Base-by-base conservation (phyloP, 768 basidiomycete genomes). In the Pluteus cervinus region DNA sequence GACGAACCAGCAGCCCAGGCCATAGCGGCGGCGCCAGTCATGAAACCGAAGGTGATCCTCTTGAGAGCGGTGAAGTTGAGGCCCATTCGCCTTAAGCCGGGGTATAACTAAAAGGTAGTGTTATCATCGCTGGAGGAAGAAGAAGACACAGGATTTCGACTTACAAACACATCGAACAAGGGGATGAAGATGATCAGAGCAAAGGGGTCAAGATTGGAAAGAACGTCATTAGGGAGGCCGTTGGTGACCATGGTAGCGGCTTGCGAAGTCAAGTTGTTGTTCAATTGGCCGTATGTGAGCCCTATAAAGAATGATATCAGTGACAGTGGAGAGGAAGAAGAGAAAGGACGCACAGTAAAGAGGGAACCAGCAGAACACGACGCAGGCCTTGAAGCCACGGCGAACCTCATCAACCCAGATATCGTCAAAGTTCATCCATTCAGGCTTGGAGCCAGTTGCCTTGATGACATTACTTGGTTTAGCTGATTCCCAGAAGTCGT, bases 341-440 rank as follows among this genome's bases (percentile, higher is more conserved):
- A 18, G 11, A 29, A 7, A 4, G 26, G n/a, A 30, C 53, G 56
- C 40, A 83, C 84, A 84, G 55, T 79, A 86, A 24, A 86, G 61
- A 1, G 83, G 85, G 62, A 54, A 84, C 79, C 81, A 61, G 18
- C 42, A 44, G 67, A 84, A 63, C 56, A 73, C 70, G 51, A 58
- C 56, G 56, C 84, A 86, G 16, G 86, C 86, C 51, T 81, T 83
- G 53, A 86, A 52, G 2, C 82, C 84, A 38, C 85, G 73, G 37
- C 65, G 63, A 28, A 87, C 73, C 48, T 88, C 85, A 35, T 86
- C 83, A 9, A 88, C 82, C 81, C 83, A 87, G 36, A 65, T 52
- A 48, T 88, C 86, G 47, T 87, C 83, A 42, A 76, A 87, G 5
- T 58, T 77, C 81, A 87, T 86, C 84, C 83, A 87, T 4, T 22